Conservation (phyloP, 2,329 filamentous ascomycete genomes). For the Scedosporium minutisporum region DNA sequence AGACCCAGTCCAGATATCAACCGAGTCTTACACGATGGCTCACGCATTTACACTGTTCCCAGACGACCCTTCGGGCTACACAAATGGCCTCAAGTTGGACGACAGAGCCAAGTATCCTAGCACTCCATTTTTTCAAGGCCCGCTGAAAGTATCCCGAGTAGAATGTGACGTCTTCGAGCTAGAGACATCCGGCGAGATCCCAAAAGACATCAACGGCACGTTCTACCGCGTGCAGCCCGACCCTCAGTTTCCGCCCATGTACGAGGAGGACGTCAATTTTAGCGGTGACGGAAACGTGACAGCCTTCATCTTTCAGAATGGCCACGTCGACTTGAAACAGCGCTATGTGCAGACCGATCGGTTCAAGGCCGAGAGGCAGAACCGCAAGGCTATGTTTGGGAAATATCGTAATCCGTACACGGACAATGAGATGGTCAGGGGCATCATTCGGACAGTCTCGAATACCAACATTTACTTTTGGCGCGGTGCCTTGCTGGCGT, state of each 20-base stretch:
- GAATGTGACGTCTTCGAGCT: constrained; percentile 30
- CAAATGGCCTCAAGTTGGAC: neutral
- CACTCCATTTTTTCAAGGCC: constrained; percentile 23
- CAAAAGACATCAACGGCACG: constrained; percentile 32
- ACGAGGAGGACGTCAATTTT: constrained; percentile 35
- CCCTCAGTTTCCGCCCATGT: constrained; percentile 42
- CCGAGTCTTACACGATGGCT: neutral
- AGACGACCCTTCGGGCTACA: neutral
- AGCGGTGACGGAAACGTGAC: constrained; percentile 28
- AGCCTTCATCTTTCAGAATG: constrained; percentile 23
- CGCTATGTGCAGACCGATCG: constrained; percentile 29
- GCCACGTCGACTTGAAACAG: constrained; percentile 21
- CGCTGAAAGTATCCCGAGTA: constrained; percentile 26
- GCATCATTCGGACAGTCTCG: constrained; percentile 44
- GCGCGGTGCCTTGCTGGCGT: constrained; percentile 42
- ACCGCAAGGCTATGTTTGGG: constrained; percentile 21
- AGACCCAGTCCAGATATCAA: neutral
- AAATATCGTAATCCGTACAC: constrained; percentile 45
- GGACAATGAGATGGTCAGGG: constrained; percentile 43
- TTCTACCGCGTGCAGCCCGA: constrained; percentile 44
- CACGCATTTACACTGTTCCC: neutral
- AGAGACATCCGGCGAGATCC: constrained; percentile 31
- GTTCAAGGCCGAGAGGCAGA: constrained; percentile 24
- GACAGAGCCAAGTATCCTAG: neutral
- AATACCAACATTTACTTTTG: constrained; percentile 54